Evolutionary conservation across 2,329 filamentous ascomycete genomes (phyloP).

Genomic region (Metarhizium album): DNA sequence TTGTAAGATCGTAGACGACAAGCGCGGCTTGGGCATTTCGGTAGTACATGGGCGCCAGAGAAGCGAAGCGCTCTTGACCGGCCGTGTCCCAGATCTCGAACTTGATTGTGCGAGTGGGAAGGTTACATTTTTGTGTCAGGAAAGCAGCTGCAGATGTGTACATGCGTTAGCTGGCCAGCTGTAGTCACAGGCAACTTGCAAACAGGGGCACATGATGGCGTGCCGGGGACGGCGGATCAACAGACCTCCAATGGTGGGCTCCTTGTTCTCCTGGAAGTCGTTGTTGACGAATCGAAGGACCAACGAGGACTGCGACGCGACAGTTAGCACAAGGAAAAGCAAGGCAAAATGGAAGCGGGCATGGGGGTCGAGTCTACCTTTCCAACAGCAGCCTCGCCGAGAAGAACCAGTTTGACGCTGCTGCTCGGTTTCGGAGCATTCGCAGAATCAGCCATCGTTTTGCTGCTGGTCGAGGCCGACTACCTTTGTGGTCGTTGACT

Average conservation of each 20-base stretch:
- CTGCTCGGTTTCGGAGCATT: constrained; percentile 87
- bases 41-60: constrained; percentile 98
- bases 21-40: constrained; percentile 95
- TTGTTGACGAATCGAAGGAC: constrained; percentile 99
- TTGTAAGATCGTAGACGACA: constrained; percentile 97
- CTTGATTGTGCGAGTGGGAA: constrained; percentile 84
- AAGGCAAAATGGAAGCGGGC: background rate
- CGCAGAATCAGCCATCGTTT: constrained; percentile 33
- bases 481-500: background rate
- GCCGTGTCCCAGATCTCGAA: constrained; percentile 98
- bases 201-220: background rate
- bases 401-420: constrained; percentile 97
- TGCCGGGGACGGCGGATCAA: constrained; percentile 12
- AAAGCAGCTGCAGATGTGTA: constrained; percentile 63
- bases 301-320: constrained; percentile 65
- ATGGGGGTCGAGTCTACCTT: constrained; percentile 57
- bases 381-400: constrained; percentile 95
- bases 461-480: background rate
- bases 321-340: constrained; percentile 11
- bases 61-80: constrained; percentile 94
- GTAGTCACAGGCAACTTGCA: background rate
- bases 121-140: constrained; percentile 95
- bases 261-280: constrained; percentile 99
- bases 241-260: constrained; percentile 94
- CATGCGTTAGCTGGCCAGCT: constrained; percentile 1